Base-by-base conservation (phyloP, 73 alveolate genomes). In the Symbiodinium pilosum region DNA sequence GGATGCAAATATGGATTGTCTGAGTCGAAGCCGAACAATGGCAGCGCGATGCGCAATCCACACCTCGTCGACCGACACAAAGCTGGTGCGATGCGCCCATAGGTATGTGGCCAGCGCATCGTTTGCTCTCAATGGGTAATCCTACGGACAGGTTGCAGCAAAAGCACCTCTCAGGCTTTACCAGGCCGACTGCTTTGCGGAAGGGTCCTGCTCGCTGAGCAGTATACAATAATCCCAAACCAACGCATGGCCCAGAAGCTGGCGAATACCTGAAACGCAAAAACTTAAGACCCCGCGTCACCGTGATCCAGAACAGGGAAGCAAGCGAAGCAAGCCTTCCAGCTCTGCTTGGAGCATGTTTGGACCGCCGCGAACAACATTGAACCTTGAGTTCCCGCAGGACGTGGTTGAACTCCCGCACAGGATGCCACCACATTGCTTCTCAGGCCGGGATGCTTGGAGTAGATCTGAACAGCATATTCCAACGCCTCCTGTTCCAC, bases 21-120 rank as follows among this genome's bases (percentile, higher is more conserved):
- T n/a, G n/a, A n/a, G n/a, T n/a, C n/a, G n/a, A n/a, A n/a, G n/a
- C n/a, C n/a, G n/a, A n/a, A n/a, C n/a, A n/a, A n/a, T n/a, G n/a
- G n/a, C n/a, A n/a, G n/a, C n/a, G n/a, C n/a, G n/a, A n/a, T n/a
- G 69, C 71, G 26, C 2, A 14, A 14, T 47, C 87, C 30, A 6
- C 34, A 44, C 95, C 95, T 88, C 95, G 69, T 88, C 95, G 73
- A 88, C 95, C 0, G 95, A 88, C 32, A 88, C 95, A 32, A 88
- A 88, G 86, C 95, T 88, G 0, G 95, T 88, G 69, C 95, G 85
- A 34, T 88, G 95, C 51, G 39, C 51, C 95, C 86, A 56, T 20
- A 88, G 71, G 44, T 88, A 88, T 7, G 71, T 83, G 47, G 95
- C 95, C 43, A 88, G 51, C 14, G 41, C 95, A 30, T 40, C 69